Percentiles rank a stretch among this genome's conserved stretches.
These are phyloP conservation scores for Colletotrichum cereale DNA, from an alignment of 2,329 filamentous ascomycete species.

Conservation along the genomic window DNA sequence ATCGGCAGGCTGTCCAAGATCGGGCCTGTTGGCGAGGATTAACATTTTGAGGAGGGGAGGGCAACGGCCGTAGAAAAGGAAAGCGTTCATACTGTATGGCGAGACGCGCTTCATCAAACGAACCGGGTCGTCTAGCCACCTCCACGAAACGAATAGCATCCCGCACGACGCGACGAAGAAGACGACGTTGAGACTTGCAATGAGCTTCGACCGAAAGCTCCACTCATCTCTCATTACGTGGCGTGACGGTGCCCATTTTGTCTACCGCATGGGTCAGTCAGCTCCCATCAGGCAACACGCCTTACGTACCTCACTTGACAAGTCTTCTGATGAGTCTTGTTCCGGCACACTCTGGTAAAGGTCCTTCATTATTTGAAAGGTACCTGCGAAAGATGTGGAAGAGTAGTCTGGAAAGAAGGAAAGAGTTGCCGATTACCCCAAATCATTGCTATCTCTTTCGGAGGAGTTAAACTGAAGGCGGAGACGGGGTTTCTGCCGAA, in stretches of 20 bases:
- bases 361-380: conserved; percentile 10
- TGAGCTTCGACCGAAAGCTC: conserved; percentile 13
- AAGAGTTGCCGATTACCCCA: no score
- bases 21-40: background rate
- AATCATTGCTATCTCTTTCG: background rate
- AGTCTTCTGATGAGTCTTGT: conserved; percentile 15
- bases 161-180: conserved; percentile 25
- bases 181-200: conserved; percentile 8
- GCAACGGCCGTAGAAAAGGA: rapidly evolving
- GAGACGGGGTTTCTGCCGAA: background rate
- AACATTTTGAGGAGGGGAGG: rapidly evolving
- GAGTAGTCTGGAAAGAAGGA: no score
- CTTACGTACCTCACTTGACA: conserved; percentile 1
- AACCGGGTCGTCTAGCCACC: conserved; percentile 24
- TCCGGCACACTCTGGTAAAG: conserved; percentile 7
- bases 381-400: background rate
- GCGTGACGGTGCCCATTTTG: background rate
- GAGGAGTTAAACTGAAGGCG: background rate
- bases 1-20: conserved; percentile 27
- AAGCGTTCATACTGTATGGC: conserved; percentile 20
- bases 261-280: background rate
- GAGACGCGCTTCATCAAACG: conserved; percentile 31
- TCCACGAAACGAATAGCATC: conserved; percentile 18
- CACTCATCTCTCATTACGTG: background rate
- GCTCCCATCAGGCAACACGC: background rate